A percentile compares a stretch with the other conserved stretches of the same genome.
Evolutionary conservation across 2,329 filamentous ascomycete genomes (phyloP).

Genomic region (Pseudogymnoascus sp.): DNA sequence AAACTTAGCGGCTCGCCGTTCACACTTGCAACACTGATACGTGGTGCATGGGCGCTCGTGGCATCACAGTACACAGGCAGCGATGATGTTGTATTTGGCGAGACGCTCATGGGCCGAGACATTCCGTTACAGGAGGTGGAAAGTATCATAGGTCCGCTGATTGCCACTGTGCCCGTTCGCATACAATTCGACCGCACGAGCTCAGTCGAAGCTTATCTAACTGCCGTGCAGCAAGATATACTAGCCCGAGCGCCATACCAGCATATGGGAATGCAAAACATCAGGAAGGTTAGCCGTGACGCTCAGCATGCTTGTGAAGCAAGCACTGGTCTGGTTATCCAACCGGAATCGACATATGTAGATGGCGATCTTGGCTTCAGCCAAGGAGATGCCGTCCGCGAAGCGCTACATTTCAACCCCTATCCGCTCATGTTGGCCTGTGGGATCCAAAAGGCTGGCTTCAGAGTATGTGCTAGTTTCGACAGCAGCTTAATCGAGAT

Average conservation of each 20-base stretch:
- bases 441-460: constrained; percentile 34
- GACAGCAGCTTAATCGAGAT: constrained; percentile 31
- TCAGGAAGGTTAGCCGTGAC: constrained; percentile 19
- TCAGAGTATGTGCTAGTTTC: constrained; percentile 37
- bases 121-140: constrained; percentile 33
- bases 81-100: constrained; percentile 36
- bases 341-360: constrained; percentile 29
- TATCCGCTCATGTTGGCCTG: constrained; percentile 42
- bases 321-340: constrained; percentile 18
- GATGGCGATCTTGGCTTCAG: constrained; percentile 31
- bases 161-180: constrained; percentile 36
- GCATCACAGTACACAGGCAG: constrained; percentile 32
- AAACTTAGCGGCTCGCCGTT: constrained; percentile 12
- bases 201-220: constrained; percentile 35
- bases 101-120: constrained; percentile 36
- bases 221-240: constrained; percentile 38
- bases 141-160: constrained; percentile 36
- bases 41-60: constrained; percentile 34
- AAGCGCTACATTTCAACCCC: constrained; percentile 35
- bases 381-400: constrained; percentile 26
- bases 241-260: constrained; percentile 37
- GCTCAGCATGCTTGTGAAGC: constrained; percentile 19
- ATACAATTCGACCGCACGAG: constrained; percentile 26
- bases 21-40: constrained; percentile 20
- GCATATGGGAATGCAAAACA: constrained; percentile 22